phyloP scores from a whole-genome alignment of 2,329 filamentous ascomycete genomes.

The Cladosporium halotolerans region DNA sequence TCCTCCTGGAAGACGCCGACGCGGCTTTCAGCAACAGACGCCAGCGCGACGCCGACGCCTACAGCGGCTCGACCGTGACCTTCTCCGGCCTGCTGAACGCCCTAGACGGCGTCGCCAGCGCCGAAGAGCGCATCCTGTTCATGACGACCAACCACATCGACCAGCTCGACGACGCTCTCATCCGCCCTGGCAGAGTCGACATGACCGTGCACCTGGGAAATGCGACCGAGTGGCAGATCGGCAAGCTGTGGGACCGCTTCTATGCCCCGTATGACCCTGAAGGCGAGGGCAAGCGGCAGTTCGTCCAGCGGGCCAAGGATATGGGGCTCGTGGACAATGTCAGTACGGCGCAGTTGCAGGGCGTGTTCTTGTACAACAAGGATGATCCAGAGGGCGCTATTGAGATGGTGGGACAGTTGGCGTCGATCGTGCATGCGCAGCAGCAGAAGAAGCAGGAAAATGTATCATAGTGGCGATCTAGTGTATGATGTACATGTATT shows the following conservation, averaged over 20 bases:
- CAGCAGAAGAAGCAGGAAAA: slow-evolving; percentile 1
- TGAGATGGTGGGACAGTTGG: slow-evolving; percentile 29
- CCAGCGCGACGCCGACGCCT: slow-evolving; percentile 72
- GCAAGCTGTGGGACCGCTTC: slow-evolving; percentile 87
- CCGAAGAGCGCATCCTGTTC: slow-evolving; percentile 89
- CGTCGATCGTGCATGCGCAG: slow-evolving; percentile 13
- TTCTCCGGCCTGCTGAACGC: slow-evolving; percentile 77
- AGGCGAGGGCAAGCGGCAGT: slow-evolving; percentile 57
- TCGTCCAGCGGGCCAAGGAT: slow-evolving; percentile 63
- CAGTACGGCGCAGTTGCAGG: slow-evolving; percentile 88
- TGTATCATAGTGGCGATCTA: neutral
- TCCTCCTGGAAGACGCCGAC: slow-evolving; percentile 84
- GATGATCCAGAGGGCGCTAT: slow-evolving; percentile 83
- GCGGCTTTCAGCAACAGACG: slow-evolving; percentile 81
- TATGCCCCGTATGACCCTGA: slow-evolving; percentile 73
- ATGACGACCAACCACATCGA: slow-evolving; percentile 93
- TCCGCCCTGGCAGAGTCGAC: slow-evolving; percentile 86
- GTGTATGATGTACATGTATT: neutral
- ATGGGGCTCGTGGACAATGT: slow-evolving; percentile 65
- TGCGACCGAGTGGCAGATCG: slow-evolving; percentile 78
- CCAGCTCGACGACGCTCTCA: slow-evolving; percentile 77
- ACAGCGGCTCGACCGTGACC: slow-evolving; percentile 80
- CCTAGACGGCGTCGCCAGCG: slow-evolving; percentile 81
- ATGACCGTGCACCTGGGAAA: slow-evolving; percentile 87
- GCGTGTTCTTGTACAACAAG: slow-evolving; percentile 93